Base-by-base conservation (phyloP, 2,329 filamentous ascomycete genomes). In the Calonectria crousiana region DNA sequence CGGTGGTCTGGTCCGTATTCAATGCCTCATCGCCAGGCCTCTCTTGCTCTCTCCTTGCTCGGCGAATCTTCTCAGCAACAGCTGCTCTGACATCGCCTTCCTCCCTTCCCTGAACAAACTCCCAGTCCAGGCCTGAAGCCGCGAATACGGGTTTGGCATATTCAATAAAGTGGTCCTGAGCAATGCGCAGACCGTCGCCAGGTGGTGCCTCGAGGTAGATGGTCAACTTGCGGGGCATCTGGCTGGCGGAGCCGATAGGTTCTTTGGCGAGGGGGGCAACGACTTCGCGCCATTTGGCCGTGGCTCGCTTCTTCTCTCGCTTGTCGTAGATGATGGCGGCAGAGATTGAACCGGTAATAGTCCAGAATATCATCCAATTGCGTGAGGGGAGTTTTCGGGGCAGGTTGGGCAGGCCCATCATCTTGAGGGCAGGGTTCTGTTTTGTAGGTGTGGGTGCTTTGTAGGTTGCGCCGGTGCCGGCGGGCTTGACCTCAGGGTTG, bases 281-380 rank as follows among this genome's bases (percentile, higher is more conserved):
- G 71, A 95, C 89, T 73, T 93, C 92, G 79, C 92, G 92, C 96
- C 96, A 99, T 84, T 96, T 96, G 76, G 94, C 90, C 71, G 97
- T 96, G 68, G 93, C 93, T 75, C 93, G 92, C 81, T 93, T 94
- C 88, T 96, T 98, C 86, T 98, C 93, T 74, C 95, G 93, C 82
- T 95, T 95, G 86, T 99, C 97, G 88, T 99, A 98, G 82, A 97
- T 90, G 71, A 98, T 90, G 67, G 95, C 94, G 20, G 91, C 92
- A 8, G 95, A 92, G 82, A 98, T 94, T 60, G 94, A 91, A 68
- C 93, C 93, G 14, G 93, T 93, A 70, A 98, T 84, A 60, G 93
- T 89, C 85, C 96, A 92, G 87, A 99, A 99, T 81, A 99, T 98
- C 86, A 97, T 92, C 97, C 97, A 99, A 84, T 98, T 98, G 75